Evolutionary conservation across 495 filamentous ascomycete species (phyloP), one percentile per base, ranked within the genome.

Genomic region (Podospora pseudocomata): DNA sequence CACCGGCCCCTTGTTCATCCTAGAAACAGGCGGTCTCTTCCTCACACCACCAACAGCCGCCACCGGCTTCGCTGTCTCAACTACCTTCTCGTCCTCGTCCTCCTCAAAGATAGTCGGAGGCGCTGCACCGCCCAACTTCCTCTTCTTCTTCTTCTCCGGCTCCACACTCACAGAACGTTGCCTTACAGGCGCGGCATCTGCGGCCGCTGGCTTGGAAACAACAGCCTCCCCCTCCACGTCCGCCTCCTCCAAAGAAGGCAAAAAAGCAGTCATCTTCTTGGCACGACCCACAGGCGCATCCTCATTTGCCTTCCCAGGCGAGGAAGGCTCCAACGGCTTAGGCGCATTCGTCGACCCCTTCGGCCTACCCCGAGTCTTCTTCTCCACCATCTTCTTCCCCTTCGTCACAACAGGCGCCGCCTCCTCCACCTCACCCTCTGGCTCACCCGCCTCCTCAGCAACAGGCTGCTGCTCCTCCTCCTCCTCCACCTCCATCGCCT

Each of bases 91-190:
- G 0, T 81, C 87, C 49, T 76, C 75, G 3, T 91, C 92, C 15
- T 92, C 92, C 1, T 90, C 92, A 72, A 95, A 91, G 19, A 95
- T 70, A 23, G 74, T 65, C 6, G 74, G 63, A 30, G 85, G 91
- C 20, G 80, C 81, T 15, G 87, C 86, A 16, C 92, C 86, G 2
- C 89, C 71, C 23, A 84, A 68, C 76, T 92, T 95, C 55, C 90
- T 85, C 80, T 91, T 93, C 81, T 90, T 93, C 70, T 86, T 85
- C 80, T 88, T 90, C 66, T 82, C 70, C 7, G 78, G 78, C 66
- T 86, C 84, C 11, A 73, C 70, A 18, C 58, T 64, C 9, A 20
- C 34, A 39, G 54, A 65, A 20, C n/a, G 55, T 13, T 19, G n/a
- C 23, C 55, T 19, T 4, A 26, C 55, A 0, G 55, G 19, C 13